A percentile compares a stretch with the other conserved stretches of the same genome.
phyloP scores from a whole-genome alignment of 2,329 filamentous ascomycete species.

The Venturia effusa region DNA sequence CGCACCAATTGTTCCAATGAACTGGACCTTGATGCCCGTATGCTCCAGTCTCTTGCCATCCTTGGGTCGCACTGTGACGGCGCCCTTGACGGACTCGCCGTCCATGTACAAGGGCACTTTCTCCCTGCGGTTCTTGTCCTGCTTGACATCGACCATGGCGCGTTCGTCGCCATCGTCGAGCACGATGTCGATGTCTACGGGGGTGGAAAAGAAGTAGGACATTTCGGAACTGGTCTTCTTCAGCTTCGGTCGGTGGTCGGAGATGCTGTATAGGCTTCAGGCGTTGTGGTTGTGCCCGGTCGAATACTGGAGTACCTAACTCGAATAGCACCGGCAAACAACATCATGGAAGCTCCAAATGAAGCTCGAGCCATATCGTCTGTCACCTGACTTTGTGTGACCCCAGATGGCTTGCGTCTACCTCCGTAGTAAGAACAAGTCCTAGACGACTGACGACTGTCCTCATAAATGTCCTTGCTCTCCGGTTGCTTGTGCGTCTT shows the following conservation, averaged over 20 bases:
- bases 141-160: constrained; percentile 92
- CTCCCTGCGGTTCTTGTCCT: constrained; percentile 95
- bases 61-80: constrained; percentile 89
- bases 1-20: constrained; percentile 91
- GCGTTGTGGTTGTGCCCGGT: background rate
- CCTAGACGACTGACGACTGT: no score
- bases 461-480: background rate
- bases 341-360: background rate
- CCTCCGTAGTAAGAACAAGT: no score
- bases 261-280: background rate
- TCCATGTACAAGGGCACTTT: constrained; percentile 97
- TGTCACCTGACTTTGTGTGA: background rate
- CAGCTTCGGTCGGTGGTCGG: constrained; percentile 1
- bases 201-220: constrained; percentile 92
- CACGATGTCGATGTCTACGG: constrained; percentile 97
- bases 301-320: no score
- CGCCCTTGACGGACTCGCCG: constrained; percentile 94
- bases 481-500: background rate
- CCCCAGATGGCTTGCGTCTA: no score
- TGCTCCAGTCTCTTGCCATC: constrained; percentile 97
- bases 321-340: background rate
- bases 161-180: constrained; percentile 92
- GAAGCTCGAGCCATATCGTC: background rate
- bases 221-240: constrained; percentile 37
- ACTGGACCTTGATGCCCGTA: constrained; percentile 98